Base-by-base conservation (phyloP, 495 filamentous ascomycete genomes). In the Tuber aestivum region DNA sequence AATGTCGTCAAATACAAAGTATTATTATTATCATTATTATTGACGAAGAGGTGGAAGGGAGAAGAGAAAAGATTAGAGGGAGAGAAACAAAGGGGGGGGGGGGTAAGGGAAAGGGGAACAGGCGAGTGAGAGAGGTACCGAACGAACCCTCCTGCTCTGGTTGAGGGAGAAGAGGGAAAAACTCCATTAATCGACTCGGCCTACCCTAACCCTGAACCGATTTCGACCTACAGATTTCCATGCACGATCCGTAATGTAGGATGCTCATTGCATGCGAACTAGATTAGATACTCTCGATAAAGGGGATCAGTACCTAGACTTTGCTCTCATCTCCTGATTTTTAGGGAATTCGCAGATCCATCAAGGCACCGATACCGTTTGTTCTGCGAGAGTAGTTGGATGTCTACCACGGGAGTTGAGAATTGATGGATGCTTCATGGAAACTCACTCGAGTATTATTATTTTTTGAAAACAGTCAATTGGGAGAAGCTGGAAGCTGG, bases 211-310 rank as follows among this genome's bases (percentile, higher is more conserved):
- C 56, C 56, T 65, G 56, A 65, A 65, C 27, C 56, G 56, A 65
- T 65, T 65, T 65, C 56, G 56, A 65, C 56, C 56, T 65, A 65
- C 56, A 65, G 32, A 65, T 65, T 65, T 27, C 56, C 56, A 65
- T 65, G 56, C 56, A 65, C 56, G 56, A 65, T 65, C 56, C 35
- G 14, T 65, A 14, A 27, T 18, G 27, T 65, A 35, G 56, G 56
- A 65, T 65, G 56, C 56, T 32, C 56, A 65, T 65, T 65, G 56
- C 56, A 65, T 65, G 35, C 56, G n/a, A 35, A 65, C 27, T 35
- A 65, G 56, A 65, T 65, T 35, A 65, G 56, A 65, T 65, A 65
- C 6, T 35, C n/a, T 65, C 56, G 56, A 65, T 65, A 65, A 65
- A 35, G 56, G 56, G 56, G 56, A 65, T 35, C 12, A 32, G 56